A percentile compares a stretch with the other conserved stretches of the same genome.
These are phyloP conservation scores for Ganoderma sinense DNA, from an alignment of 1,284 basidiomycete species.

Conservation along the genomic window DNA sequence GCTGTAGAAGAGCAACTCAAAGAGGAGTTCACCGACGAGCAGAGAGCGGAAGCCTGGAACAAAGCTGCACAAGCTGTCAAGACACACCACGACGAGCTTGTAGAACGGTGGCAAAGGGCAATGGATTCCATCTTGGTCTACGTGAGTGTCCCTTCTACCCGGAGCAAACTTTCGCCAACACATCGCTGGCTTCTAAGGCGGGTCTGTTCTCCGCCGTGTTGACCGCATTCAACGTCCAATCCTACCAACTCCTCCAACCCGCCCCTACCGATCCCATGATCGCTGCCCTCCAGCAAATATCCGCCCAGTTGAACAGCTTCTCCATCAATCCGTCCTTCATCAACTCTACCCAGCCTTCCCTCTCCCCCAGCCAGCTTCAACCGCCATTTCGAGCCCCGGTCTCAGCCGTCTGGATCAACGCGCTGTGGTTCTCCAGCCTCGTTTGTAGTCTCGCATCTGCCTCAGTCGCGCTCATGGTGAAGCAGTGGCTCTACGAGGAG, in stretches of 20 bases:
- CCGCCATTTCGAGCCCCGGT: constrained; percentile 3
- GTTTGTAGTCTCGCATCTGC: constrained; percentile 25
- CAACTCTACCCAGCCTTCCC: constrained; percentile 22
- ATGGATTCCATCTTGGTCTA: too few species aligned
- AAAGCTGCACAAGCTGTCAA: too few species aligned
- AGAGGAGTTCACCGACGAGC: too few species aligned
- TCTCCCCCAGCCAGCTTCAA: constrained; percentile 3
- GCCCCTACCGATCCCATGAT: constrained; percentile 1
- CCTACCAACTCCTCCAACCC: constrained; percentile 15
- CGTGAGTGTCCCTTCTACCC: too few species aligned
- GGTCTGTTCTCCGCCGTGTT: constrained; percentile 18
- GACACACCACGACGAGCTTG: too few species aligned
- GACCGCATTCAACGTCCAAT: constrained; percentile 15
- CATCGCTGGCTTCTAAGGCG: neutral
- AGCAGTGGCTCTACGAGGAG: constrained; percentile 31
- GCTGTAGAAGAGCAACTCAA: too few species aligned
- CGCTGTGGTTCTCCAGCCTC: constrained; percentile 29
- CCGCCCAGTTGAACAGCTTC: constrained; percentile 8
- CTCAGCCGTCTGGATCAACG: constrained; percentile 23
- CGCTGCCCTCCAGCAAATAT: neutral
- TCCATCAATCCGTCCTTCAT: constrained; percentile 7
- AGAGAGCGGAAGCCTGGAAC: too few species aligned
- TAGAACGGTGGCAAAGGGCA: too few species aligned
- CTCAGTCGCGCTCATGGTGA: constrained; percentile 26
- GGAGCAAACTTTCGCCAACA: too few species aligned